Base-by-base conservation (phyloP, 108 stramenopile genomes). In the Cyclotella cryptica region DNA sequence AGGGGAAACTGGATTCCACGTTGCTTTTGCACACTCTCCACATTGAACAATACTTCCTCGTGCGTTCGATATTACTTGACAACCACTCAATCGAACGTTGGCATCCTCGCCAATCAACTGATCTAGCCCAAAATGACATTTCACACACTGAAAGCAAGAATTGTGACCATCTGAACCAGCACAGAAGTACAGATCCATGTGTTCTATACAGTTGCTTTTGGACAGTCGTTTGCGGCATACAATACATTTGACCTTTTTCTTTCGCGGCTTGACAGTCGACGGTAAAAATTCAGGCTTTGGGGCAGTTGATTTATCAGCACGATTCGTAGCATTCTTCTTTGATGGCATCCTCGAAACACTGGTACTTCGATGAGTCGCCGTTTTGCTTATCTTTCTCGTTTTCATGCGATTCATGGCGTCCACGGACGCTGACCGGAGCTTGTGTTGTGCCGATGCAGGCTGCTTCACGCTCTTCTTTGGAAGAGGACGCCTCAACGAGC, bases 21-120 rank as follows among this genome's bases (percentile, higher is more conserved):
- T 35, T 61, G 60, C 7, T 21, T 55, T 26, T 24, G 55, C n/a
- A 24, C 55, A 55, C 22, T 55, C 55, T 26, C 55, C 55, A 55
- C 55, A 76, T n/a, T 77, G 77, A 28, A 78, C 69, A 43, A 78
- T 43, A 64, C 70, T 78, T 35, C 77, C 77, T 46, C 77, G 61
- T 21, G 60, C 61, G 22, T 78, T 78, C 15, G 70, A 62, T 41
- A 78, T 66, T 19, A 78, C 62, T 47, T 71, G 77, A 24, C 62
- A 26, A 24, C 35, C 69, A 45, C 15, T 43, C 8, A 71, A 27
- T 18, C 49, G 18, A 3, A 47, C 19, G 45, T 21, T 45, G 12
- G 11, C 46, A 61, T 63, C 44, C 11, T n/a, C 30, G 0, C 29
- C 28, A 28, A 54, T 9, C 51, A 68, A 52, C 28, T 51, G 47